These are phyloP conservation scores for Thuidium tamariscinum DNA, from an alignment of 225 moss, liverwort and hornwort species.

Conservation along the genomic window DNA sequence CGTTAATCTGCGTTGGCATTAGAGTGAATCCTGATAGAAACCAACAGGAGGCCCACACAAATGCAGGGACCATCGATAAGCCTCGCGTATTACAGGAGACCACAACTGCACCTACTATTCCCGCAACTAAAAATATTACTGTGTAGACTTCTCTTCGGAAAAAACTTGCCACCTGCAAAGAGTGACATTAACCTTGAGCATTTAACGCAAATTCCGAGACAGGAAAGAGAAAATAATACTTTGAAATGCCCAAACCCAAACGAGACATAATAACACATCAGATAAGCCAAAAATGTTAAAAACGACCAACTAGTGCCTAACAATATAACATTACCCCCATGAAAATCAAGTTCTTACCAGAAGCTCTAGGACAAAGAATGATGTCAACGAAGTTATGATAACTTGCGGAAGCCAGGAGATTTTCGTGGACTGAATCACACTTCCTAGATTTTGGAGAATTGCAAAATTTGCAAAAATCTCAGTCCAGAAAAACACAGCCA, in stretches of 20 bases:
- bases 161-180: constrained; percentile 83
- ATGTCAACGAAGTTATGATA: constrained; percentile 19
- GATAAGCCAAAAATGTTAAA: background rate
- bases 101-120: constrained; percentile 70
- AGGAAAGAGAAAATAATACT: background rate
- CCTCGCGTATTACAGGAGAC: constrained; percentile 62
- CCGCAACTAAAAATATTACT: constrained; percentile 64
- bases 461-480: constrained; percentile 51
- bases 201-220: background rate
- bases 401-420: constrained; percentile 45
- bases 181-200: background rate
- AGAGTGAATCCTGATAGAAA: constrained; percentile 82
- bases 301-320: background rate
- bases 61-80: constrained; percentile 82
- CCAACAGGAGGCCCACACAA: constrained; percentile 91
- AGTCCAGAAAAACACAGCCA: constrained; percentile 87
- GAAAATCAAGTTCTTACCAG: constrained; percentile 48
- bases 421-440: constrained; percentile 34
- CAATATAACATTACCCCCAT: background rate
- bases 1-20: constrained; percentile 84
- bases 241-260: background rate
- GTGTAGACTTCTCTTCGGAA: constrained; percentile 90
- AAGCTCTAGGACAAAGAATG: constrained; percentile 72
- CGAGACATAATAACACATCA: background rate
- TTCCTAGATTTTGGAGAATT: constrained; percentile 29